A percentile compares a stretch with the other conserved stretches of the same genome.
Evolutionary conservation across 345 rosid genomes (phyloP).

Genomic region (Syzygium grande): DNA sequence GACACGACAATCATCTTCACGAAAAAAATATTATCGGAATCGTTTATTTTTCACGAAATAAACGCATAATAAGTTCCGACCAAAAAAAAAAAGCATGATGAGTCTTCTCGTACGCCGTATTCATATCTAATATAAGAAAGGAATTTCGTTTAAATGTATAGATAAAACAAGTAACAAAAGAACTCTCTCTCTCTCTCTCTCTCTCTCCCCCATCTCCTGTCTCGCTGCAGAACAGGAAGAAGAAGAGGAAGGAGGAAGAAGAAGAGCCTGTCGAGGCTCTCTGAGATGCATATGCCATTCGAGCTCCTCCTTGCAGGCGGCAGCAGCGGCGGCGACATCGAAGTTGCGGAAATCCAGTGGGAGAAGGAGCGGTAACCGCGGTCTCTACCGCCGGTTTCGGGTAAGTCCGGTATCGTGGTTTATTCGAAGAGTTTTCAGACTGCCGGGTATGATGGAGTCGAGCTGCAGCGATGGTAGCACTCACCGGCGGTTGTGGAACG

Average conservation of each 20-base stretch:
- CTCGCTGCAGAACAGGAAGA: not conserved
- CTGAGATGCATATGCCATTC: not conserved
- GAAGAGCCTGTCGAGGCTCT: not conserved
- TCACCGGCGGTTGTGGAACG: not conserved
- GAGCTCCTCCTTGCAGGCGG: not conserved
- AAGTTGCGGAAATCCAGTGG: not conserved
- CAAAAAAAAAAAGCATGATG: too few relatives aligned
- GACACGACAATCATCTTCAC: too few relatives aligned
- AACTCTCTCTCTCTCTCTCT: not conserved
- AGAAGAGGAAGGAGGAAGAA: not conserved
- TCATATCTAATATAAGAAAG: too few relatives aligned
- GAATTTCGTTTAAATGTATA: too few relatives aligned
- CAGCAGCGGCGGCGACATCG: not conserved
- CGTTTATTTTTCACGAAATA: too few relatives aligned
- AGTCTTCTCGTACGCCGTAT: too few relatives aligned
- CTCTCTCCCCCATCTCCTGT: not conserved
- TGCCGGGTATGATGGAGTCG: not conserved
- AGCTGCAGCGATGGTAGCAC: not conserved
- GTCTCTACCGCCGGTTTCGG: not conserved
- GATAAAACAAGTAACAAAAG: too few relatives aligned
- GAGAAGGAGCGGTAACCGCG: not conserved
- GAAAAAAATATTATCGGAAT: too few relatives aligned
- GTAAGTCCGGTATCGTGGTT: not conserved
- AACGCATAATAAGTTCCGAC: too few relatives aligned
- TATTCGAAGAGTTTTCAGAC: not conserved